phyloP scores from a whole-genome alignment of 2,329 filamentous ascomycete species.

The Pseudogymnoascus sp. region DNA sequence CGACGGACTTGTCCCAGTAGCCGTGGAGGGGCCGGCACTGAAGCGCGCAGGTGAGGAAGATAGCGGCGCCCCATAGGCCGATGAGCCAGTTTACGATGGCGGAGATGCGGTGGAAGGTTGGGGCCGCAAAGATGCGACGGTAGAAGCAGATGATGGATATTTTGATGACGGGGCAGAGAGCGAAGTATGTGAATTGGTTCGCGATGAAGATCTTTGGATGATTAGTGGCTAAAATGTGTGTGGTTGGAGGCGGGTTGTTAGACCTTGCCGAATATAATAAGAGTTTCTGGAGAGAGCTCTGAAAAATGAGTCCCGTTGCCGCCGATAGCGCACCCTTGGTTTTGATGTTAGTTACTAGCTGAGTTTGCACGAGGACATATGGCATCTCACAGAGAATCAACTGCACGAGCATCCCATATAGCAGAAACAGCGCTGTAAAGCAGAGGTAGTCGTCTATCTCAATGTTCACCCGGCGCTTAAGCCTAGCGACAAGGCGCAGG shows the following conservation, averaged over 20 bases:
- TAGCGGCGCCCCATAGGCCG: conserved; percentile 10
- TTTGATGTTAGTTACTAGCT: not conserved
- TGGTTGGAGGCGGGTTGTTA: not conserved
- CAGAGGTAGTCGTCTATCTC: conserved; percentile 2
- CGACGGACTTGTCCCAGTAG: conserved; percentile 18
- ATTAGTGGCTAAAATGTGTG: not conserved
- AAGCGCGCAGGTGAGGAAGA: conserved; percentile 15
- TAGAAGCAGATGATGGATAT: conserved; percentile 9
- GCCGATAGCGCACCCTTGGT: not conserved
- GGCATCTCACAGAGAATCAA: not conserved
- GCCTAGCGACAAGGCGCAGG: not conserved
- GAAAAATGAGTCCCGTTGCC: not conserved
- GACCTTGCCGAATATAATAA: not conserved
- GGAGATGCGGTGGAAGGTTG: conserved; percentile 13
- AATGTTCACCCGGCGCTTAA: not conserved
- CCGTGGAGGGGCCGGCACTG: conserved; percentile 16
- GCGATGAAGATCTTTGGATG: not conserved
- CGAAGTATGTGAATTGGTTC: conserved; percentile 1
- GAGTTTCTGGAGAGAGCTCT: conserved; percentile 5
- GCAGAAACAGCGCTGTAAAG: conserved; percentile 1
- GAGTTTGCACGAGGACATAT: not conserved
- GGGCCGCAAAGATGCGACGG: not conserved
- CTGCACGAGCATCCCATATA: not conserved
- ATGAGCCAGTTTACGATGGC: conserved; percentile 18
- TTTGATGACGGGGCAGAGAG: not conserved